Conservation (phyloP, 1,284 basidiomycete genomes). For the Malassezia nana region DNA sequence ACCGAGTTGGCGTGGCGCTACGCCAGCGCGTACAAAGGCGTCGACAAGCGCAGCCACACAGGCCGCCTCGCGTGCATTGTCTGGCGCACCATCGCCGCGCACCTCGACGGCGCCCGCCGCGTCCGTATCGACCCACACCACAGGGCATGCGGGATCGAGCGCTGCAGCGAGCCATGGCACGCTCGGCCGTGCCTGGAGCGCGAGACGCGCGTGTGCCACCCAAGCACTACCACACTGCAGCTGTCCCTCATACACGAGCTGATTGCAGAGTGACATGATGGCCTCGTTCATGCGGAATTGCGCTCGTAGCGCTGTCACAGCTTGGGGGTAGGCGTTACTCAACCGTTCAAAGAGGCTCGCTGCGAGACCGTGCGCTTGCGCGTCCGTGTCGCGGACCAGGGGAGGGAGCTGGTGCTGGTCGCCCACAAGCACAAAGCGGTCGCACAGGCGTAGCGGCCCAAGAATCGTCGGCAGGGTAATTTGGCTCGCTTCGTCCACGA, state of each 20-base stretch:
- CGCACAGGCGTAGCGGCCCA: constrained; percentile 78
- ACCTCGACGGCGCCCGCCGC: constrained; percentile 64
- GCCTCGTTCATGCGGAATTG: constrained; percentile 97
- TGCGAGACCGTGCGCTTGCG: constrained; percentile 66
- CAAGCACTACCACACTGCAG: constrained; percentile 66
- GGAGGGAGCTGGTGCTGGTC: constrained; percentile 92
- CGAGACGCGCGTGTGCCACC: constrained; percentile 59
- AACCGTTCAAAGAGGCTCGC: constrained; percentile 79
- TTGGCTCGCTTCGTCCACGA: constrained; percentile 95
- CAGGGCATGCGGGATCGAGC: constrained; percentile 65
- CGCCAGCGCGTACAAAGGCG: constrained; percentile 56
- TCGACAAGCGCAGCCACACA: neutral
- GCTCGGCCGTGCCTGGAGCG: constrained; percentile 48
- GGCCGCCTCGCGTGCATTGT: constrained; percentile 72
- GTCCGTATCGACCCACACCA: constrained; percentile 78
- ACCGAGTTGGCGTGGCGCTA: constrained; percentile 64
- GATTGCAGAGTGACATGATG: constrained; percentile 88
- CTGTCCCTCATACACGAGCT: constrained; percentile 70
- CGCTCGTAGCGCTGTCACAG: constrained; percentile 68
- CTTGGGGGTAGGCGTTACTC: constrained; percentile 70
- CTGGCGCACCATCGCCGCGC: constrained; percentile 72
- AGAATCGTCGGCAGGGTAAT: constrained; percentile 91
- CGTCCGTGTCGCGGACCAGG: constrained; percentile 65
- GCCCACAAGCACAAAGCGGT: constrained; percentile 85
- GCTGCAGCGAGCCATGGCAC: constrained; percentile 60